Percentiles rank a stretch among this genome's conserved stretches.
phyloP scores from a whole-genome alignment of 2,329 filamentous ascomycete genomes.

The Elsinoe batatas region DNA sequence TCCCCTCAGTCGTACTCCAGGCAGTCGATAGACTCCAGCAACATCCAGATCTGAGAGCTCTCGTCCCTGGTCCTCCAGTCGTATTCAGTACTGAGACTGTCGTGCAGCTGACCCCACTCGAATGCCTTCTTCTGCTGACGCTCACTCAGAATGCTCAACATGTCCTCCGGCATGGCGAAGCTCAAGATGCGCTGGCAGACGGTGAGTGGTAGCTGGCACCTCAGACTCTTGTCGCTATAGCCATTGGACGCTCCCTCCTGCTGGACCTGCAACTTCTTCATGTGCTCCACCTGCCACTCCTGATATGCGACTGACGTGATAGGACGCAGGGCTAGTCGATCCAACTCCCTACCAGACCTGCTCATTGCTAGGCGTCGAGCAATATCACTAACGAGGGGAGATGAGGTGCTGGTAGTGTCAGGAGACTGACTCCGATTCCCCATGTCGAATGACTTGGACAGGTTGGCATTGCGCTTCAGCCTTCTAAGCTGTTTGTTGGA shows the following conservation, averaged over 20 bases:
- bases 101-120: slow-evolving; percentile 26
- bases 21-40: slow-evolving; percentile 32
- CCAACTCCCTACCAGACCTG: neutral
- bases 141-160: slow-evolving; percentile 23
- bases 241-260: slow-evolving; percentile 13
- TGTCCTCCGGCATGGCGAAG: slow-evolving; percentile 18
- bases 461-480: neutral
- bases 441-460: neutral
- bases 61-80: slow-evolving; percentile 28
- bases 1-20: slow-evolving; percentile 26
- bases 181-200: slow-evolving; percentile 26
- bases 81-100: slow-evolving; percentile 24
- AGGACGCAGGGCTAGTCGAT: neutral
- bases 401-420: neutral
- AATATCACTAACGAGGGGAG: neutral
- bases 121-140: slow-evolving; percentile 26
- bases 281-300: slow-evolving; percentile 21
- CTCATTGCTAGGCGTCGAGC: neutral
- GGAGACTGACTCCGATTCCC: neutral
- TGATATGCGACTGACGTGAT: slow-evolving; percentile 15
- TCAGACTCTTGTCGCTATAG: slow-evolving; percentile 21
- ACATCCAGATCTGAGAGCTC: slow-evolving; percentile 29
- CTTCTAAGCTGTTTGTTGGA: slow-evolving; percentile 1
- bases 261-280: slow-evolving; percentile 14
- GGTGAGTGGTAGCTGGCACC: slow-evolving; percentile 24